These are phyloP conservation scores for Coemansia umbellata DNA, from an alignment of 192 early-diverging fungal genomes.

Conservation along the genomic window DNA sequence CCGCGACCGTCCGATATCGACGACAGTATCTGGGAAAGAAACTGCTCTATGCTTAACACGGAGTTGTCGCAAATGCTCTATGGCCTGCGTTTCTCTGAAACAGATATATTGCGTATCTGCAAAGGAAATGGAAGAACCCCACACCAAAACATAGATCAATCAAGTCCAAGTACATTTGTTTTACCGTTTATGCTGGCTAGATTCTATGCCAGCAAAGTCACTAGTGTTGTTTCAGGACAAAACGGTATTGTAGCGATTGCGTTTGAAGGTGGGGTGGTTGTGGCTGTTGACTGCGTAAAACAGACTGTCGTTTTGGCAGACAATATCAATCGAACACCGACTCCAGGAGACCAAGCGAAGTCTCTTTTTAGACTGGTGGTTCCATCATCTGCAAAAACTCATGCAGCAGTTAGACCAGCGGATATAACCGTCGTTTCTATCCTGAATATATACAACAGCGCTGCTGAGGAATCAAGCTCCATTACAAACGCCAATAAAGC, in stretches of 20 bases:
- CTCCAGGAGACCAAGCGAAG: not conserved
- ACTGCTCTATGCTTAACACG: constrained; percentile 2
- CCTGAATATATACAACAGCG: too few species aligned
- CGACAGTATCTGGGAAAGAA: constrained; percentile 9
- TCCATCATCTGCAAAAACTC: not conserved
- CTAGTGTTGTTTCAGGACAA: constrained; percentile 2
- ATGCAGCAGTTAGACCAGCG: not conserved
- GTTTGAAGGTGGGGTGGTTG: constrained; percentile 26
- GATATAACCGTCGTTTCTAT: constrained; percentile 1
- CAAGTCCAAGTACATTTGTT: not conserved
- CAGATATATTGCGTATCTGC: not conserved
- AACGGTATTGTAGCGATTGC: constrained; percentile 21
- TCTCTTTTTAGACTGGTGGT: constrained; percentile 4
- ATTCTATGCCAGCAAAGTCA: constrained; percentile 13
- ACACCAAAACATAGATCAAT: not conserved
- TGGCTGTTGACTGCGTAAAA: constrained; percentile 26
- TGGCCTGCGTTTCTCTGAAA: constrained; percentile 13
- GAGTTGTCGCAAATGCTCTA: constrained; percentile 22
- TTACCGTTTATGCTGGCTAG: constrained; percentile 40
- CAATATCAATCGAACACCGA: constrained; percentile 33
- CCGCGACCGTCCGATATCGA: constrained; percentile 2
- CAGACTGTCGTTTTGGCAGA: constrained; percentile 28
- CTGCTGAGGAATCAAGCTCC: too few species aligned
- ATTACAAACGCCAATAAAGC: too few species aligned
- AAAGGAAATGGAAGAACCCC: too few species aligned